These are phyloP conservation scores for Nannochloris sp. DNA, from an alignment of 139 green algal species.

Conservation along the genomic window DNA sequence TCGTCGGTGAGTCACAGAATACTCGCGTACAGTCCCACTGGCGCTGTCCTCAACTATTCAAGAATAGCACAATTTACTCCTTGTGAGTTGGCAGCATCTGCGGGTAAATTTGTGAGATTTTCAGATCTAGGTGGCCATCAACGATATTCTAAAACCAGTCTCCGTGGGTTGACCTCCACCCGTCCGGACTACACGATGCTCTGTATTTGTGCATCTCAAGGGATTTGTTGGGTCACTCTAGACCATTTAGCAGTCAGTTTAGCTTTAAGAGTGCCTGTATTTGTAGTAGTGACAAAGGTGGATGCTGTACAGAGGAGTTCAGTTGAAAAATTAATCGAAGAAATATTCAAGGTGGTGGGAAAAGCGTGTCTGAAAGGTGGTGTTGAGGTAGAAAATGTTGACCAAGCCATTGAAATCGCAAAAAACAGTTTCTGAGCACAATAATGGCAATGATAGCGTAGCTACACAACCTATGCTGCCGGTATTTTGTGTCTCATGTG, in stretches of 20 bases:
- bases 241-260: conserved; percentile 72
- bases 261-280: conserved; percentile 64
- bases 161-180: conserved; percentile 63
- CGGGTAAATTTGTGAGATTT: conserved; percentile 47
- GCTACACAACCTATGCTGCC: conserved; percentile 32
- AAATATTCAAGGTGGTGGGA: neutral
- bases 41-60: conserved; percentile 57
- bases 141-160: conserved; percentile 71
- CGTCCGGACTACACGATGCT: conserved; percentile 71
- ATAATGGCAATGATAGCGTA: conserved; percentile 10
- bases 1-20: conserved; percentile 54
- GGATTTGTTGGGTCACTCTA: conserved; percentile 31
- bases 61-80: conserved; percentile 35
- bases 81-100: conserved; percentile 39
- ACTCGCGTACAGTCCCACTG: conserved; percentile 58
- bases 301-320: conserved; percentile 22
- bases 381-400: conserved; percentile 9
- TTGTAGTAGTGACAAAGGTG: conserved; percentile 68
- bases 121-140: conserved; percentile 79
- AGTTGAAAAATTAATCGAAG: neutral
- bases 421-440: neutral
- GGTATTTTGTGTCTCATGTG: conserved; percentile 55
- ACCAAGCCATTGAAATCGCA: conserved; percentile 6
- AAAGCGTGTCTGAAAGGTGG: neutral
- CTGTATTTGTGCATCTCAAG: conserved; percentile 39